phyloP scores from a whole-genome alignment of 495 filamentous ascomycete genomes.

The Haplographium delicatum region DNA sequence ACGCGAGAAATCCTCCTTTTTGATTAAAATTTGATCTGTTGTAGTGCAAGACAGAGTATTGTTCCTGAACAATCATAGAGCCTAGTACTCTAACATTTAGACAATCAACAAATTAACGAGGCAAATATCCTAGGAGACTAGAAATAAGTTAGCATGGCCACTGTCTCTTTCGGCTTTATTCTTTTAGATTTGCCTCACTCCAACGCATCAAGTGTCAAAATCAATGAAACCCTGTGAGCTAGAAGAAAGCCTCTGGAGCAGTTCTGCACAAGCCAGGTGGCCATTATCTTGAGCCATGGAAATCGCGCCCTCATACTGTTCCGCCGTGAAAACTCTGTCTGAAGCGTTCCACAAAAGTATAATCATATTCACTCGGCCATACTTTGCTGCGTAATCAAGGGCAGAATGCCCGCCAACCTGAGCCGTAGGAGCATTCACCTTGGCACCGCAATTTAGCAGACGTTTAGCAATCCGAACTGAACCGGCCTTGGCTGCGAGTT shows the following conservation, averaged over 20 bases:
- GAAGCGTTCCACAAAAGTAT: slow-evolving; percentile 2
- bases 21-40: too few species aligned
- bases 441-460: slow-evolving; percentile 24
- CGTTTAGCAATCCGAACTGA: slow-evolving; percentile 17
- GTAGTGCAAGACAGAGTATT: too few species aligned
- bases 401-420: slow-evolving; percentile 30
- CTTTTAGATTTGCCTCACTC: too few species aligned
- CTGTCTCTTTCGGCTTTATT: too few species aligned
- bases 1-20: too few species aligned
- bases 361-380: slow-evolving; percentile 38
- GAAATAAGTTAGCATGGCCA: too few species aligned
- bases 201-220: too few species aligned
- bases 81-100: too few species aligned
- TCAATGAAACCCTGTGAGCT: too few species aligned
- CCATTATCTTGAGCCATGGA: slow-evolving; percentile 6
- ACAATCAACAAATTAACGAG: too few species aligned
- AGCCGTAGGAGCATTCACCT: slow-evolving; percentile 28
- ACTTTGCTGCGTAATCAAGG: slow-evolving; percentile 38
- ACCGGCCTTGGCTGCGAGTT: slow-evolving; percentile 28
- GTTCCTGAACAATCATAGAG: too few species aligned
- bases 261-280: slow-evolving; percentile 11
- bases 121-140: too few species aligned
- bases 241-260: not conserved
- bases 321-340: not conserved
- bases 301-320: slow-evolving; percentile 10